Conservation (phyloP, 495 filamentous ascomycete genomes). For the Aspergillus sclerotiicarbonarius region DNA sequence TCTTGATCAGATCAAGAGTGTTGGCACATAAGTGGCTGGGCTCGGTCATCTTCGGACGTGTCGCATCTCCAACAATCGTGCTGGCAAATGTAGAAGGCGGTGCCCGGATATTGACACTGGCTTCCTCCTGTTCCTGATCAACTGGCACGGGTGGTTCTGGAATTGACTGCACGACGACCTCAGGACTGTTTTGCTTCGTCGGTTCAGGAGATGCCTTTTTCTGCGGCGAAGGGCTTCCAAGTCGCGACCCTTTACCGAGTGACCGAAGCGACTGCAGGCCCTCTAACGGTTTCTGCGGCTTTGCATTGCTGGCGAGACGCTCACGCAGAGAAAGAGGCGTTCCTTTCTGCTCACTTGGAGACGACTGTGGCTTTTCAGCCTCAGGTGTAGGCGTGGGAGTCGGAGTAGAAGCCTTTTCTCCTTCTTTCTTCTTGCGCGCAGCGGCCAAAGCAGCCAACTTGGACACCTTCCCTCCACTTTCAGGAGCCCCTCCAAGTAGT, state of each 20-base stretch:
- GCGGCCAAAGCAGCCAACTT: conserved; percentile 88
- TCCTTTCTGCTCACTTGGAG: conserved; percentile 22
- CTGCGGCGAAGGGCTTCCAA: conserved; percentile 14
- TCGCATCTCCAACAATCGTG: conserved; percentile 56
- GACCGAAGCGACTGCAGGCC: conserved; percentile 22
- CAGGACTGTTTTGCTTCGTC: conserved; percentile 8
- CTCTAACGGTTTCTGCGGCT: conserved; percentile 30
- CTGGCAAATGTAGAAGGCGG: conserved; percentile 67
- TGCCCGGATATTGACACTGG: conserved; percentile 32
- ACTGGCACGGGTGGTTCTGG: conserved; percentile 4
- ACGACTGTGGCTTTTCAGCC: conserved; percentile 18
- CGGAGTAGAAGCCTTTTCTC: conserved; percentile 49
- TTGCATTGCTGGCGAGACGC: conserved; percentile 36
- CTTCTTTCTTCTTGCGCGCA: conserved; percentile 78
- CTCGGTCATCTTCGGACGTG: conserved; percentile 32
- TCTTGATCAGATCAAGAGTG: conserved; percentile 52
- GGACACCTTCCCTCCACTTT: conserved; percentile 65
- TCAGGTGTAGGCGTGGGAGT: conserved; percentile 10
- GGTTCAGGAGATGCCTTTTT: conserved; percentile 23
- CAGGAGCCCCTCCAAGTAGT: conserved; percentile 72
- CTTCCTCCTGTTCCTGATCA: conserved; percentile 15
- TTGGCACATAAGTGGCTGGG: conserved; percentile 38
- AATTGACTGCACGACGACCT: conserved; percentile 5
- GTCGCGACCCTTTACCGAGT: conserved; percentile 22
- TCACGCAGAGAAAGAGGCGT: conserved; percentile 33